These are phyloP conservation scores for Apophysomyces elegans DNA, from an alignment of 371 early-diverging fungal genomes.

Conservation along the genomic window DNA sequence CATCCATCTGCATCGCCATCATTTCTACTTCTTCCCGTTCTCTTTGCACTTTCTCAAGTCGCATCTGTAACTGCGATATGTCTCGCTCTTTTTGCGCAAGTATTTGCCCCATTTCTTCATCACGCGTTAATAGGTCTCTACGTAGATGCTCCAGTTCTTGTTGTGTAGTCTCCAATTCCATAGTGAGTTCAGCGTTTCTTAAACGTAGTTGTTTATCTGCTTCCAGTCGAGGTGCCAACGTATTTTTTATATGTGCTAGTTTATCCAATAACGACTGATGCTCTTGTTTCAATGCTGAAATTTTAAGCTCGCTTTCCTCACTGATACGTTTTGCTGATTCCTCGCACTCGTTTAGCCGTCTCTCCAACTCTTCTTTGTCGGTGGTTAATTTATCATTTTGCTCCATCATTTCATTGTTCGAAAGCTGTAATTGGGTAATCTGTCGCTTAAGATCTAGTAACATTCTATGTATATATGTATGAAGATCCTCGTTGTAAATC, in stretches of 20 bases:
- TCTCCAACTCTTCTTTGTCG: conserved; percentile 38
- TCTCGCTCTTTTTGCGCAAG: conserved; percentile 29
- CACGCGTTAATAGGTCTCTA: conserved; percentile 29
- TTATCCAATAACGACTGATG: conserved; percentile 42
- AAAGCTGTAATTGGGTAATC: conserved; percentile 42
- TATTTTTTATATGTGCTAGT: conserved; percentile 46
- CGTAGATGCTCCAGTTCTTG: conserved; percentile 30
- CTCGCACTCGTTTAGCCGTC: conserved; percentile 11
- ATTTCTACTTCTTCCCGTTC: conserved; percentile 72
- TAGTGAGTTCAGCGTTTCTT: conserved; percentile 29
- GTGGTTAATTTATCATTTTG: conserved; percentile 38
- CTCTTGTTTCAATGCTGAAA: conserved; percentile 44
- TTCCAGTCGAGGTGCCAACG: conserved; percentile 44
- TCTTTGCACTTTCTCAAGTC: conserved; percentile 57
- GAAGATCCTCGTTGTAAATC: conserved; percentile 1
- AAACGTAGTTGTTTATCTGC: conserved; percentile 47
- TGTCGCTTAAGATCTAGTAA: conserved; percentile 44
- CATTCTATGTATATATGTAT: not conserved
- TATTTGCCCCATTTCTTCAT: conserved; percentile 29
- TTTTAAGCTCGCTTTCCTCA: conserved; percentile 23
- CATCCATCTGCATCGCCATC: conserved; percentile 60
- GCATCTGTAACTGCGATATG: conserved; percentile 45
- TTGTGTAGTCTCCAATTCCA: conserved; percentile 25
- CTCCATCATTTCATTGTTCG: conserved; percentile 37
- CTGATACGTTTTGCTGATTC: conserved; percentile 21